A percentile compares a stretch with the other conserved stretches of the same genome.
Conservation (phyloP, 306 rosid species). For the Inga laurina region DNA sequence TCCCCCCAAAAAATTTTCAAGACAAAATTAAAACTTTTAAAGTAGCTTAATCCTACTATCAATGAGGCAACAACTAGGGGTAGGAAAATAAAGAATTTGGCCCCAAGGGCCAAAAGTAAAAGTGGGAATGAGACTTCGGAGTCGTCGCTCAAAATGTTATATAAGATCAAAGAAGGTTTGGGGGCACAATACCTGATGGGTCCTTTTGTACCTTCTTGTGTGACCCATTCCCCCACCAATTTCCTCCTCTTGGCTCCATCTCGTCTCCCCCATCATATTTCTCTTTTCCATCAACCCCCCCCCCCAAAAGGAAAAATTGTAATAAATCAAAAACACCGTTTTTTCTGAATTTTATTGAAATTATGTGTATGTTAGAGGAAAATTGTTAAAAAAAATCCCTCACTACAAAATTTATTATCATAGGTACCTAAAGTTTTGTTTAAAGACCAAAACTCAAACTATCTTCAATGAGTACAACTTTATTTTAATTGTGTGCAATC, state of each 20-base stretch:
- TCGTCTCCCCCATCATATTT: background rate
- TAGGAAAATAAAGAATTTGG: background rate
- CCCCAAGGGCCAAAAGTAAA: background rate
- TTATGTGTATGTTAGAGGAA: no score
- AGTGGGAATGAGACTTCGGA: background rate
- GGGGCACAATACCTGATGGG: background rate
- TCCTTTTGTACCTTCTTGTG: background rate
- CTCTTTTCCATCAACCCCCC: background rate
- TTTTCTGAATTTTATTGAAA: no score
- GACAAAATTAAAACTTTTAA: no score
- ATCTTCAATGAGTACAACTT: no score
- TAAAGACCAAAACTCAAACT: no score
- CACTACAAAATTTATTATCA: no score
- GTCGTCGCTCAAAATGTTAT: background rate
- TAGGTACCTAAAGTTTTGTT: no score
- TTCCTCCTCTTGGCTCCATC: background rate
- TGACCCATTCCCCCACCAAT: background rate
- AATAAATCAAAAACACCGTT: background rate
- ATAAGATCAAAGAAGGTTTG: background rate
- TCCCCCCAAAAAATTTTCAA: no score
- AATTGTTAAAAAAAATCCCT: no score
- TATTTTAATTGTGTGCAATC: no score
- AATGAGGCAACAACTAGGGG: background rate
- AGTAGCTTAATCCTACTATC: background rate
- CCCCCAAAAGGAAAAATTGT: background rate